Evolutionary conservation across 768 basidiomycete species (phyloP).

Genomic region (Panaeolus cyanescens): DNA sequence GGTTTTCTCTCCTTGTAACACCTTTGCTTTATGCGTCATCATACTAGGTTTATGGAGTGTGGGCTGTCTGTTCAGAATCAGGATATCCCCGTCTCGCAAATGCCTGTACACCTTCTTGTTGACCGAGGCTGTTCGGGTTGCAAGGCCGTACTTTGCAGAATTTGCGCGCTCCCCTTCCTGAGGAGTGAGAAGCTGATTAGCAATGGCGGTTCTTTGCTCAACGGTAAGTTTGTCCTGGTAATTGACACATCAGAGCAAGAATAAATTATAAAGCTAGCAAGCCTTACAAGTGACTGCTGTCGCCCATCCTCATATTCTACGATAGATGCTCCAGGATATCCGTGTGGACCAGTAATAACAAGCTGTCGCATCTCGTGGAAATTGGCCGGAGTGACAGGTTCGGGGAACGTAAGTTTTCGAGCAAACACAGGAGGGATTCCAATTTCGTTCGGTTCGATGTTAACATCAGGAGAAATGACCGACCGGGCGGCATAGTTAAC

Average conservation of each 20-base stretch:
- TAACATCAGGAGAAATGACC: slow-evolving; percentile 99
- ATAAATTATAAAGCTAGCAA: neutral
- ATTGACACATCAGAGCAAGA: neutral
- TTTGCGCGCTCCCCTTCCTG: slow-evolving; percentile 68
- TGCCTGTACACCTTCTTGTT: slow-evolving; percentile 99
- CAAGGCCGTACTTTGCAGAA: slow-evolving; percentile 54
- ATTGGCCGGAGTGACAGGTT: slow-evolving; percentile 92
- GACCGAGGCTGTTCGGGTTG: slow-evolving; percentile 75
- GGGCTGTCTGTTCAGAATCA: slow-evolving; percentile 96
- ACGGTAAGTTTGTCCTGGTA: slow-evolving; percentile 78
- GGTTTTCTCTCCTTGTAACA: slow-evolving; percentile 95
- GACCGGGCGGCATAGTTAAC: slow-evolving; percentile 99
- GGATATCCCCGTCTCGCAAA: slow-evolving; percentile 89
- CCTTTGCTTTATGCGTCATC: slow-evolving; percentile 96
- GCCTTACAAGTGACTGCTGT: slow-evolving; percentile 75
- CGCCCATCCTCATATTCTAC: slow-evolving; percentile 96
- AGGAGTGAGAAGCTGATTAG: slow-evolving; percentile 92
- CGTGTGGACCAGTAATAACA: slow-evolving; percentile 88
- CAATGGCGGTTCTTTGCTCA: slow-evolving; percentile 93
- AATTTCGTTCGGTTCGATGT: slow-evolving; percentile 98
- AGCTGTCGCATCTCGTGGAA: slow-evolving; percentile 84
- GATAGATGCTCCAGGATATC: slow-evolving; percentile 91
- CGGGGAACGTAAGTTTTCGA: slow-evolving; percentile 94
- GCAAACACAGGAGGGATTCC: slow-evolving; percentile 98
- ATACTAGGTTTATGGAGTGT: slow-evolving; percentile 99